These are phyloP conservation scores for Malus fusca DNA, from an alignment of 306 rosid species.

Conservation along the genomic window DNA sequence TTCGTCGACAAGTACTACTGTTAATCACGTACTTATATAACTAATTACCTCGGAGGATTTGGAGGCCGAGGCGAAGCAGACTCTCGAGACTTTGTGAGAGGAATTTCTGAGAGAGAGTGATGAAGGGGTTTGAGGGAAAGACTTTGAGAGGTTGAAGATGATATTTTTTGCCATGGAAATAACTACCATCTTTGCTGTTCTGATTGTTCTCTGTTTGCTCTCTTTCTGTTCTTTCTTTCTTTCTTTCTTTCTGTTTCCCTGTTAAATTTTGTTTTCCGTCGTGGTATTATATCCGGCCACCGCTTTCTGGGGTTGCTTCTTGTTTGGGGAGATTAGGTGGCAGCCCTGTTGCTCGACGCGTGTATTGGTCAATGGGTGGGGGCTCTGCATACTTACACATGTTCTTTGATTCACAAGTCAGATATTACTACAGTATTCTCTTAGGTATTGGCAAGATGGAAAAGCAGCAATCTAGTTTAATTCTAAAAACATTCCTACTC, in stretches of 20 bases:
- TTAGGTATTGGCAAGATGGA: no score
- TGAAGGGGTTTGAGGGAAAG: constrained; percentile 39
- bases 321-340: constrained; percentile 1
- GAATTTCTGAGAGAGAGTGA: constrained; percentile 18
- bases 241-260: neutral
- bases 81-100: constrained; percentile 33
- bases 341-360: constrained; percentile 13
- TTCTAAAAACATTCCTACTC: no score
- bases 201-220: neutral
- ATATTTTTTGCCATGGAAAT: constrained; percentile 33
- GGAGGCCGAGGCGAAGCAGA: constrained; percentile 39
- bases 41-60: constrained; percentile 35
- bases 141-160: constrained; percentile 44
- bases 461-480: no score
- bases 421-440: no score
- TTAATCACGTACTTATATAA: neutral
- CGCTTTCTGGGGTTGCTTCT: neutral
- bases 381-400: constrained; percentile 5
- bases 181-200: constrained; percentile 29
- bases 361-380: neutral
- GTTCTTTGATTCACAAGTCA: neutral
- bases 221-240: neutral
- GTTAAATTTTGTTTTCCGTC: neutral
- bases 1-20: neutral
- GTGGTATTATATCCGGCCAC: neutral